Evolutionary conservation across 2,329 filamentous ascomycete species (phyloP).

Genomic region (Fusarium chlamydosporum): DNA sequence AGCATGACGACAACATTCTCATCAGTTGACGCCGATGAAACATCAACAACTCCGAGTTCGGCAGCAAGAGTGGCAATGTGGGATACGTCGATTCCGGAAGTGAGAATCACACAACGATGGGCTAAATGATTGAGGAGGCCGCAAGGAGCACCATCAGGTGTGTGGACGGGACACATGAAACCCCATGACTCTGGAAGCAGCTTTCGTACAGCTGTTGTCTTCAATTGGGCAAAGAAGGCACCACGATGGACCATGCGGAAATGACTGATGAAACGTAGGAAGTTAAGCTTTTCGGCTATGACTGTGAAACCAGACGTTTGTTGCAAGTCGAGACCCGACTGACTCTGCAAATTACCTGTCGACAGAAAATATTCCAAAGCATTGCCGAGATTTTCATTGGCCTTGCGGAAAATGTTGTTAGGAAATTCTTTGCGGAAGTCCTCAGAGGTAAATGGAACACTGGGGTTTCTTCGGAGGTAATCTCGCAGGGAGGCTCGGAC

Average conservation of each 20-base stretch:
- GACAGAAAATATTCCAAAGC: slow-evolving; percentile 95
- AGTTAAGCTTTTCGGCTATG: slow-evolving; percentile 98
- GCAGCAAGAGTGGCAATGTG: slow-evolving; percentile 79
- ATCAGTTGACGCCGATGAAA: slow-evolving; percentile 81
- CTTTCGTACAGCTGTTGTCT: slow-evolving; percentile 97
- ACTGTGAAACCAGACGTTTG: slow-evolving; percentile 96
- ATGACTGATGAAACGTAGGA: slow-evolving; percentile 97
- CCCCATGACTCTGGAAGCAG: slow-evolving; percentile 97
- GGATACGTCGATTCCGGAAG: slow-evolving; percentile 79
- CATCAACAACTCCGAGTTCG: slow-evolving; percentile 82
- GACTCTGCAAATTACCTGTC: slow-evolving; percentile 92
- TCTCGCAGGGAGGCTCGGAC: slow-evolving; percentile 69
- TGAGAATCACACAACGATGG: slow-evolving; percentile 90
- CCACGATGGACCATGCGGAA: slow-evolving; percentile 99
- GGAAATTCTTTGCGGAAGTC: slow-evolving; percentile 86
- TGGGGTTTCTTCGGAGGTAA: slow-evolving; percentile 68
- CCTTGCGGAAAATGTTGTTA: slow-evolving; percentile 80
- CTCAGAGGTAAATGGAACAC: slow-evolving; percentile 81
- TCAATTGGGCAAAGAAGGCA: slow-evolving; percentile 97
- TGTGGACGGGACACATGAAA: slow-evolving; percentile 97
- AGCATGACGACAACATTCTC: slow-evolving; percentile 92
- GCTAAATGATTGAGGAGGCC: slow-evolving; percentile 95
- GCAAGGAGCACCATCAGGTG: slow-evolving; percentile 94
- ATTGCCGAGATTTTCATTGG: slow-evolving; percentile 90
- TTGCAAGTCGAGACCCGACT: slow-evolving; percentile 92